Evolutionary conservation across 768 basidiomycete species (phyloP).

Genomic region (Candolleomyces eurysporus): DNA sequence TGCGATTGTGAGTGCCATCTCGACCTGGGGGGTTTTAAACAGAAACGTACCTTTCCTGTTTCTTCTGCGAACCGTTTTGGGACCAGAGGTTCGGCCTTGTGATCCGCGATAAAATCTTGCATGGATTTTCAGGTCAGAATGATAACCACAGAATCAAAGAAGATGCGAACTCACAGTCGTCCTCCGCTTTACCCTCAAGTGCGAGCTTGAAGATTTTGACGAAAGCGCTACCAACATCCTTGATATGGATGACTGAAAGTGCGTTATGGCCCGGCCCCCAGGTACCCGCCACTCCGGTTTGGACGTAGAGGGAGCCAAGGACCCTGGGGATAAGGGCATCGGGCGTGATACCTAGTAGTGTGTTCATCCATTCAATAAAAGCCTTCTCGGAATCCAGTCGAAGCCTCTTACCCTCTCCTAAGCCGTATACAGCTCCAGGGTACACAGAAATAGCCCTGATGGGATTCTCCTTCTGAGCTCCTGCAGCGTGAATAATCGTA

Average conservation of each 20-base stretch:
- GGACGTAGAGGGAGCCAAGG: constrained; percentile 18
- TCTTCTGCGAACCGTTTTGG: no score
- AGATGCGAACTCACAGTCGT: constrained; percentile 31
- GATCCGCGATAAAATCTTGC: constrained; percentile 38
- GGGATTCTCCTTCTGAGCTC: constrained; percentile 34
- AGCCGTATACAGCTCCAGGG: constrained; percentile 42
- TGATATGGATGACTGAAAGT: constrained; percentile 39
- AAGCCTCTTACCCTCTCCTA: constrained; percentile 31
- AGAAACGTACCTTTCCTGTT: no score
- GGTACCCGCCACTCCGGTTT: constrained; percentile 35
- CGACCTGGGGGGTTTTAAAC: no score
- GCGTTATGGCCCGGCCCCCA: constrained; percentile 40
- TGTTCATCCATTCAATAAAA: neutral
- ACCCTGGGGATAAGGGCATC: neutral
- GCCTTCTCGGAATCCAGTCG: neutral
- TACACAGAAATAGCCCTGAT: constrained; percentile 43
- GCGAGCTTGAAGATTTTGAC: constrained; percentile 36
- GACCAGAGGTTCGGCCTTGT: no score
- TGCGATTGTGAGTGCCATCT: neutral
- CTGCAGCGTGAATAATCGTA: constrained; percentile 36
- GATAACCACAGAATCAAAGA: neutral
- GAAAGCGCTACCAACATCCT: constrained; percentile 35
- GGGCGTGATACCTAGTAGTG: neutral
- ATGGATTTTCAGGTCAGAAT: constrained; percentile 3
- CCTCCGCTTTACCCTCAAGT: constrained; percentile 38